Percentiles rank a stretch among this genome's conserved stretches.
Evolutionary conservation across 2,329 filamentous ascomycete species (phyloP).

Genomic region (Arthroderma sp.): DNA sequence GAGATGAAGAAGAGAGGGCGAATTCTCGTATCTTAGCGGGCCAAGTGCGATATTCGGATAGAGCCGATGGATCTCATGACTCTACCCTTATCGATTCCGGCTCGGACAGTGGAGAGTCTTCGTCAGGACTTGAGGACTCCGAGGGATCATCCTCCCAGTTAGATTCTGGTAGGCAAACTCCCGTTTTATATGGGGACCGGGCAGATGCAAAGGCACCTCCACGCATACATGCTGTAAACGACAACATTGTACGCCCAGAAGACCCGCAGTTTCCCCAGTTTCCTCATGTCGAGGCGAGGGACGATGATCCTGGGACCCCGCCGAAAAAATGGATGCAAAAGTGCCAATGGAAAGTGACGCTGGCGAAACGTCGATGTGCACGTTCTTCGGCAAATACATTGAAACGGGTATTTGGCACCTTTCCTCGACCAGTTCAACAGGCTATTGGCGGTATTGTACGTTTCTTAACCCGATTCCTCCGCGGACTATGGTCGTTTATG

Average conservation of each 20-base stretch:
- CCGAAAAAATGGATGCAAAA: not conserved
- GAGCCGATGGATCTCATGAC: slow-evolving; percentile 18
- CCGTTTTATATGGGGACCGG: slow-evolving; percentile 21
- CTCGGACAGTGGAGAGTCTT: not conserved
- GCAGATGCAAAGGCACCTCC: slow-evolving; percentile 23
- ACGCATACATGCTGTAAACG: not conserved
- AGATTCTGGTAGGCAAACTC: slow-evolving; percentile 28
- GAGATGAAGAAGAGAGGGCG: slow-evolving; percentile 26
- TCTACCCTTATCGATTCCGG: slow-evolving; percentile 10
- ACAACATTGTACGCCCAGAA: not conserved
- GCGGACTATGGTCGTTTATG: slow-evolving; percentile 84
- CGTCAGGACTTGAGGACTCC: slow-evolving; percentile 12
- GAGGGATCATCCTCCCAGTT: slow-evolving; percentile 14
- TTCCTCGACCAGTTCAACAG: slow-evolving; percentile 43
- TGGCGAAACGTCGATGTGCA: no score
- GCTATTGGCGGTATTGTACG: slow-evolving; percentile 31
- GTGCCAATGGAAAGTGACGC: not conserved
- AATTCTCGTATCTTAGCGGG: slow-evolving; percentile 25
- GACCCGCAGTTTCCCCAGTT: not conserved
- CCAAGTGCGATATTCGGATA: slow-evolving; percentile 28
- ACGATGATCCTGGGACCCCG: not conserved
- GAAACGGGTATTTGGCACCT: slow-evolving; percentile 28
- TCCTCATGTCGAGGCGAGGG: slow-evolving; percentile 1
- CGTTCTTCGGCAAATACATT: slow-evolving; percentile 20
- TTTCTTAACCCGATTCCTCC: slow-evolving; percentile 39